Base-by-base conservation (phyloP, 2,329 filamentous ascomycete genomes). In the Talaromyces piceae region DNA sequence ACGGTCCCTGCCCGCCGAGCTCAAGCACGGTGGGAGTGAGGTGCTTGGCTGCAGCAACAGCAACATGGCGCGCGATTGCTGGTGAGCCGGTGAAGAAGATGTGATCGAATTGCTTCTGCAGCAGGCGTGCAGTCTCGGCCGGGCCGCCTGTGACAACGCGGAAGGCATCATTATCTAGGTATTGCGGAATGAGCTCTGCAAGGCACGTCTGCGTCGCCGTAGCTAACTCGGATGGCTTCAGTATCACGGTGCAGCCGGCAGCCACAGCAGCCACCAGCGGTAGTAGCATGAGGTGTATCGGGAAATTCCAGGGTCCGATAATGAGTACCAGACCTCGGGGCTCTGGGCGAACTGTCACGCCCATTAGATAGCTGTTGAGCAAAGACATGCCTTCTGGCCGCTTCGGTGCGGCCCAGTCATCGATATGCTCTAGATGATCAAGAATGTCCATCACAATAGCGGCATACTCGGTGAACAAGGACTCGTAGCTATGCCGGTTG, bases 301-400 rank as follows among this genome's bases (percentile, higher is more conserved):
- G 73, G 16, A 70, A 76, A 52, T 77, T 77, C 73, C 73, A 77
- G 2, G 73, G 64, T 0, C 69, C 68, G 20, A 77, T 70, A 39
- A 77, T 67, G 8, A 77, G 63, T 0, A 65, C 63, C 1, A 75
- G 67, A 5, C 73, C 74, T 2, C 69, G 60, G 1, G 74, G 73
- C 55, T 76, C 72, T 45, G 70, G 69, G 9, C 70, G 66, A 12
- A 76, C 54, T 0, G 68, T 61, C 5, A 61, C 54, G 18, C 61
- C 61, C 16, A 69, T 51, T 2, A 60, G 59, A 25, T 45, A n/a
- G 26, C 66, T 65, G 11, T 68, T 51, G 22, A 71, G 30, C 28
- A 64, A 57, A 49, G 59, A 57, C 45, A 54, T 56, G 45, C 47
- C 56, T 41, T 49, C 58, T 53, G 59, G 58, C 47, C 49, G 54